phyloP scores from a whole-genome alignment of 2,329 filamentous ascomycete species.

The Epichloe typhina region DNA sequence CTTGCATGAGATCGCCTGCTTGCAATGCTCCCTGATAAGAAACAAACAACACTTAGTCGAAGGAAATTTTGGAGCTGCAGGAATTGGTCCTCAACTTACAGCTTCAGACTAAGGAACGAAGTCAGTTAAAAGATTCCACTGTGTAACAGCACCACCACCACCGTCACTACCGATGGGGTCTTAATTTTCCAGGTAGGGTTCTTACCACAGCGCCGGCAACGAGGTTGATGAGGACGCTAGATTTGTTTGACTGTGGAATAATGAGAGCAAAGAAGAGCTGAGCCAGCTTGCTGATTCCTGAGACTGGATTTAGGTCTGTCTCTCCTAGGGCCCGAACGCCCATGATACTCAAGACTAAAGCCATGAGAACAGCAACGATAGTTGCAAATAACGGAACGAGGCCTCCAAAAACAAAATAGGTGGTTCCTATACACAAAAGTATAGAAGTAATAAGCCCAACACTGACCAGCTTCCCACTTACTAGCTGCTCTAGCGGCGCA shows the following conservation, averaged over 20 bases:
- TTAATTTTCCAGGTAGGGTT: neutral
- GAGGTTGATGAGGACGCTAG: constrained; percentile 88
- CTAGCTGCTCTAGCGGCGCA: constrained; percentile 70
- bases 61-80: neutral
- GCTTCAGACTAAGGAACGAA: constrained; percentile 23
- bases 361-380: constrained; percentile 68
- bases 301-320: constrained; percentile 92
- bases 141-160: no score
- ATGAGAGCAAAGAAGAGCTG: constrained; percentile 91
- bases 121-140: neutral
- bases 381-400: constrained; percentile 70
- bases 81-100: constrained; percentile 12
- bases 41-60: constrained; percentile 3
- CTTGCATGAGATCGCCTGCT: constrained; percentile 92
- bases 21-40: constrained; percentile 57
- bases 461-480: constrained; percentile 56
- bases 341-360: constrained; percentile 66
- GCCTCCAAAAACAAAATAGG: constrained; percentile 70
- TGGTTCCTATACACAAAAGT: constrained; percentile 64
- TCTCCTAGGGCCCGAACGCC: constrained; percentile 57
- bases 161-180: no score
- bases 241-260: constrained; percentile 65
- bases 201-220: constrained; percentile 70
- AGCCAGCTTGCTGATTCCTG: constrained; percentile 90
- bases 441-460: constrained; percentile 69